A percentile compares a stretch with the other conserved stretches of the same genome.
phyloP scores from a whole-genome alignment of 2,329 filamentous ascomycete species.

The Aspergillus sp. region DNA sequence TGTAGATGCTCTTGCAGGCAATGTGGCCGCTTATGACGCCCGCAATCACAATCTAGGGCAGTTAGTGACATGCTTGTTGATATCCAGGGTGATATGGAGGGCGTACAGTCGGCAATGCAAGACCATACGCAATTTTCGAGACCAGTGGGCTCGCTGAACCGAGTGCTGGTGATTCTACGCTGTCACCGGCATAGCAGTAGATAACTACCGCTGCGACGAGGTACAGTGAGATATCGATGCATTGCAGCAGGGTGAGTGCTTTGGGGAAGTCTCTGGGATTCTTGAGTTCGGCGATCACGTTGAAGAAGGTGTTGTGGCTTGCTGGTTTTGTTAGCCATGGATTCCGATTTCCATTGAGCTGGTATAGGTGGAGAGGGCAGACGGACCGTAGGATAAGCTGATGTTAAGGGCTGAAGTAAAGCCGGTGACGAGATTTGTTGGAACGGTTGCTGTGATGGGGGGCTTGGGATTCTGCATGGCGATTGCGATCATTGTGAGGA shows the following conservation, averaged over 20 bases:
- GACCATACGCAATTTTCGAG: conserved; percentile 59
- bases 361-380: too few species aligned
- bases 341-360: too few species aligned
- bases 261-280: conserved; percentile 55
- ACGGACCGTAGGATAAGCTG: not conserved
- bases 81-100: too few species aligned
- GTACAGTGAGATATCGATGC: conserved; percentile 56
- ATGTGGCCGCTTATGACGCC: conserved; percentile 64
- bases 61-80: too few species aligned
- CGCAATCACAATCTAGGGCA: conserved; percentile 52
- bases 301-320: conserved; percentile 61
- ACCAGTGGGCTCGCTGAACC: conserved; percentile 52
- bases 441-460: too few species aligned
- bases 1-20: conserved; percentile 59
- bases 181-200: conserved; percentile 58
- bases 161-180: conserved; percentile 59
- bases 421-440: not conserved
- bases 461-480: conserved; percentile 14
- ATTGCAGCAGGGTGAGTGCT: conserved; percentile 57
- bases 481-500: conserved; percentile 10
- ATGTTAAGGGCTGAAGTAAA: not conserved
- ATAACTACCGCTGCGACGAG: conserved; percentile 59
- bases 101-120: conserved; percentile 57
- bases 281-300: conserved; percentile 58
- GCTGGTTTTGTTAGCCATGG: conserved; percentile 8